Evolutionary conservation across 2,329 filamentous ascomycete species (phyloP), one percentile per base, ranked within the genome.

Genomic region (Trichoderma sp.): DNA sequence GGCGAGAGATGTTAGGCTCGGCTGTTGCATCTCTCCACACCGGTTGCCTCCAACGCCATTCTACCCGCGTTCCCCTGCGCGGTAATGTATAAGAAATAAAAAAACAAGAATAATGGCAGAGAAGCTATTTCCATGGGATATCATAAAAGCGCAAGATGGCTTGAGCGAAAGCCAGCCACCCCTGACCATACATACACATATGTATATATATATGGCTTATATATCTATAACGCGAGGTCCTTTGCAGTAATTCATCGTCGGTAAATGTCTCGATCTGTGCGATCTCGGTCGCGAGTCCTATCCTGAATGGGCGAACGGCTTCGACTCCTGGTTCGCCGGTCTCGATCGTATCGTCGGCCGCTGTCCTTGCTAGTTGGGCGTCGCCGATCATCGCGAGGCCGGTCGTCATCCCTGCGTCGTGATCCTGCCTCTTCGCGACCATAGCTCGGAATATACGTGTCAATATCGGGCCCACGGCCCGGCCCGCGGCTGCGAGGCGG

Each of bases 371-470:
- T 74, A 19, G 71, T 71, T 64, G 77, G 74, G 7, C 74, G 71
- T 39, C 74, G 70, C 21, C 76, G 71, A 10, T 76, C 67, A 41
- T 68, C 67, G 10, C 67, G 61, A 5, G 67, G 62, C 67, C 77
- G 70, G 41, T 78, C 74, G 34, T 78, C 75, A 39, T 77, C 74
- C 52, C 77, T 72, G 65, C 78, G 73, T 21, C 76, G 71, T 10
- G 39, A 34, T 12, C 69, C 73, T 56, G 70, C 73, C 14, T 75
- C 75, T 24, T 77, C 75, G 4, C 71, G 74, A 58, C 77, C 73
- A 64, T 83, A 83, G 48, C 77, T 79, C 3, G 82, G 82, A 39
- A 84, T 83, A 60, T 84, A 83, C 1, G 82, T 83, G 66, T 83
- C 81, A 24, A 81, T 73, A 60, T 83, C 80, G 2, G 71, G 71